Percentiles rank a stretch among this genome's conserved stretches.
Evolutionary conservation across 1,284 basidiomycete genomes (phyloP).

Genomic region (Heliocybe sulcata): DNA sequence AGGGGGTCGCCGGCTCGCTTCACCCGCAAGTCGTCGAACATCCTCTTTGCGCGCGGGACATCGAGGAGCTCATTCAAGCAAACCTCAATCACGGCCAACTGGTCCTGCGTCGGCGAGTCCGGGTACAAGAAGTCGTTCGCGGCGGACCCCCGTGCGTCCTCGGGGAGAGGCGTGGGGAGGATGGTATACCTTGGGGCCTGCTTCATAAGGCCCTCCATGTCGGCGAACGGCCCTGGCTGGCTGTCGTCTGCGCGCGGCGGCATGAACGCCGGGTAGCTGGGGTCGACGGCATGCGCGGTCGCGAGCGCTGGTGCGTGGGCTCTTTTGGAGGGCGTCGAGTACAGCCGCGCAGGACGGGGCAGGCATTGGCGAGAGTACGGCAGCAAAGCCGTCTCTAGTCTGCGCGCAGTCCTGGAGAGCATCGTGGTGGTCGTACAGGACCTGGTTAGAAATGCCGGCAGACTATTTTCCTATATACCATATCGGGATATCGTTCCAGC

Average conservation of each 20-base stretch:
- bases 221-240: conserved; percentile 6
- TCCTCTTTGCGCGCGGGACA: conserved; percentile 58
- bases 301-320: conserved; percentile 45
- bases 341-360: conserved; percentile 59
- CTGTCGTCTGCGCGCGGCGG: conserved; percentile 11
- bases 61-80: conserved; percentile 70
- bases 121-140: conserved; percentile 53
- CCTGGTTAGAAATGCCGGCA: not conserved
- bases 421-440: conserved; percentile 19
- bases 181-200: conserved; percentile 43
- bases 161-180: conserved; percentile 55
- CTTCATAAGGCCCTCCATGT: conserved; percentile 42
- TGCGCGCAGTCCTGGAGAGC: conserved; percentile 37
- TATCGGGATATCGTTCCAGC: not conserved
- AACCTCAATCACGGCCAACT: conserved; percentile 70
- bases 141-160: conserved; percentile 24
- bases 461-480: not conserved
- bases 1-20: conserved; percentile 22
- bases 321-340: conserved; percentile 51
- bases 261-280: conserved; percentile 32
- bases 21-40: conserved; percentile 55
- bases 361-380: conserved; percentile 58
- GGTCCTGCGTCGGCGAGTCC: conserved; percentile 58
- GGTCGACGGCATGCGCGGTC: conserved; percentile 25
- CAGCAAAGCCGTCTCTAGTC: conserved; percentile 54